Base-by-base conservation (phyloP, 2,329 filamentous ascomycete species). In the Paracorniculantispora psalliotae region DNA sequence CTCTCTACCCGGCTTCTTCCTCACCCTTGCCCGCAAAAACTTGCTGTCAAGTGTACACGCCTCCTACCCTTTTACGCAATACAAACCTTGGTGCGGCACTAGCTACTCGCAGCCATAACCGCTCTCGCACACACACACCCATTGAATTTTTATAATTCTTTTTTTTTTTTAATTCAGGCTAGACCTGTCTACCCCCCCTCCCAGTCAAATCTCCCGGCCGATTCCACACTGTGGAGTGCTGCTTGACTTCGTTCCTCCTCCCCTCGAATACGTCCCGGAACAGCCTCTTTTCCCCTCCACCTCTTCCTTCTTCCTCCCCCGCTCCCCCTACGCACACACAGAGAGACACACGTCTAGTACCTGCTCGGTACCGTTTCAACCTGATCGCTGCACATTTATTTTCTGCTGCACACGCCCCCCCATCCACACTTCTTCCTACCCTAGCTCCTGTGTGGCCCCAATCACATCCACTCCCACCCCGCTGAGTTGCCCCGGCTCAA, bases 201-300 rank as follows among this genome's bases (percentile, higher is more conserved):
- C 51, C 46, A 50, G 33, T 33, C 52, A 56, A 59, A 60, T 57
- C 59, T 52, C 53, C 59, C 59, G 47, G 47, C 59, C 59, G 59
- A 60, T 60, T 60, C 59, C 59, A 60, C 59, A 47, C 37, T 54
- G 53, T 60, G 59, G 58, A 60, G 51, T 30, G 28, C 48, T 15
- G 37, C 53, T 41, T 41, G 43, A 57, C 33, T 25, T 47, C 37
- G 37, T 25, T 41, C 33, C 37, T 53, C 48, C 6, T 35, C 41
- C 23, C 30, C 47, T 60, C 59, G 59, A 60, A 60, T 56, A 60
- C 59, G 39, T 57, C 47, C 59, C 59, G 59, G 59, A 60, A 57
- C 33, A 21, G 13, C 41, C 46, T 48, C 33, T 41, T 43, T 28
- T 23, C 9, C 37, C 37, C 23, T 19, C n/a, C 25, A 21, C n/a